A percentile compares a stretch with the other conserved stretches of the same genome.
phyloP scores from a whole-genome alignment of 177 flowering plant species.

The Vitis hybrid region DNA sequence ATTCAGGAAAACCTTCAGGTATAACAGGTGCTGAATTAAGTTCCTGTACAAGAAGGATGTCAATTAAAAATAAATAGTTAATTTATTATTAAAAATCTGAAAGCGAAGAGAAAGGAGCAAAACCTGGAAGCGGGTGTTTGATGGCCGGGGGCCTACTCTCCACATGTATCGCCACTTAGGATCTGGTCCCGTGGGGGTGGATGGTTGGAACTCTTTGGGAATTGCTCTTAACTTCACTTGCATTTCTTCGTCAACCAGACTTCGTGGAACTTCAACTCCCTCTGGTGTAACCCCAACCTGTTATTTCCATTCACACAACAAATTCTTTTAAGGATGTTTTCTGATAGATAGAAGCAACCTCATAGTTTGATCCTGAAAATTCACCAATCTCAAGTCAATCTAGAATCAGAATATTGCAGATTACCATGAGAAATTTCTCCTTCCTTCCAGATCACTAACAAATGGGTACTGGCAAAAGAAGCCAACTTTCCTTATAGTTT shows the following conservation, averaged over 20 bases:
- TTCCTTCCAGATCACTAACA: no score
- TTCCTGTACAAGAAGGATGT: slow-evolving; percentile 47
- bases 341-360: not conserved
- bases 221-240: slow-evolving; percentile 64
- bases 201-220: slow-evolving; percentile 77
- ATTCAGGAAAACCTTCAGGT: slow-evolving; percentile 96
- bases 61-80: not conserved
- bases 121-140: slow-evolving; percentile 80
- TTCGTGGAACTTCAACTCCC: slow-evolving; percentile 93
- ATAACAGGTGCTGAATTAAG: slow-evolving; percentile 93
- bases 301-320: slow-evolving; percentile 7
- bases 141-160: slow-evolving; percentile 95
- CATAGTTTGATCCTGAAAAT: not conserved
- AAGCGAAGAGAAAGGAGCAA: slow-evolving; percentile 5
- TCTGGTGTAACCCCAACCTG: slow-evolving; percentile 98
- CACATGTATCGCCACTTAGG: slow-evolving; percentile 99
- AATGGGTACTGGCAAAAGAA: no score
- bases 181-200: slow-evolving; percentile 78
- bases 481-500: no score
- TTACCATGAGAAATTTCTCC: no score
- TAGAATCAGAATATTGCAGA: not conserved
- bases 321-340: not conserved
- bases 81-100: not conserved
- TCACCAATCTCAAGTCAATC: not conserved
- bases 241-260: slow-evolving; percentile 86